Evolutionary conservation across 2,329 filamentous ascomycete species (phyloP), one percentile per base, ranked within the genome.

Genomic region (Alternaria novae-zelandiae): DNA sequence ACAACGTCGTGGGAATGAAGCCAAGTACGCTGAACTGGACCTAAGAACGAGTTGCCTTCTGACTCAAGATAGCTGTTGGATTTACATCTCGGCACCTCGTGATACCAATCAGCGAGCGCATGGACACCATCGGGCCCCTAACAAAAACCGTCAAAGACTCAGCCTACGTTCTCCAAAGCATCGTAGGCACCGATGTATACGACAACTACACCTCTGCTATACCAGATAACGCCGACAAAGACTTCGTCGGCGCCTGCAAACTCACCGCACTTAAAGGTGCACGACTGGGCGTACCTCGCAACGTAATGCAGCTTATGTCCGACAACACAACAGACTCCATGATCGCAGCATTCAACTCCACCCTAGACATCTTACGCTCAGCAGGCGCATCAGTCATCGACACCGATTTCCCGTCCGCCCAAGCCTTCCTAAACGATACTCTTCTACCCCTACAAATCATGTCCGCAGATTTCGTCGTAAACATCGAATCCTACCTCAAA

Each of bases 381-480:
- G 87, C 88, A 0, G 91, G 91, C 1, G 91, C 89, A 0, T 90
- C 84, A 2, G 83, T 94, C 44, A 82, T 93, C 72, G 78, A 89
- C 71, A 86, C 81, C 0, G 86, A 92, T 23, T 86, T 86, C 30
- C 89, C 88, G 0, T 76, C 86, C 53, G 89, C 89, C n/a, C 94
- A 90, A 90, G 83, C 93, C 77, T 94, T 91, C 86, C 89, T 91
- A 70, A 90, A 88, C 66, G 90, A 90, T 6, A 84, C 82, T 10
- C 36, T 32, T 1, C 86, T 89, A 5, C 89, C 89, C 3, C 88
- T 82, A 70, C 81, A 88, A n/a, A 92, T 93, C 64, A 87, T 92
- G 78, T 92, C 89, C 13, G 87, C 89, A 0, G 89, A 91, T 74
- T 90, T 90, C 70, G 90, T 90, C 70, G 87, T 90, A 78, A 86